Conservation (phyloP, 2,329 filamentous ascomycete species). For the Didymella pomorum region DNA sequence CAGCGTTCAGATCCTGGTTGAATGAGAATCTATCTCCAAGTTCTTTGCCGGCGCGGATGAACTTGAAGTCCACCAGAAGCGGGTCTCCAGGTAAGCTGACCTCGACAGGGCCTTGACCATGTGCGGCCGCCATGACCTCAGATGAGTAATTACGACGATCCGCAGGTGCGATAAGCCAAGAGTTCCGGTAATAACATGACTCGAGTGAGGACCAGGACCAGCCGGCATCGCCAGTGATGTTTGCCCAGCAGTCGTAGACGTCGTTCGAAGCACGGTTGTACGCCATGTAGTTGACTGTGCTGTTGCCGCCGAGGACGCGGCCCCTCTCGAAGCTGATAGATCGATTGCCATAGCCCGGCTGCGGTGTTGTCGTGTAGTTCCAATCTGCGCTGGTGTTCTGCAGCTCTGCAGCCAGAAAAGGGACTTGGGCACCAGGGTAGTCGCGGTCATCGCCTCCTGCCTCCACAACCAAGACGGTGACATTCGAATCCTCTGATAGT, state of each 20-base stretch:
- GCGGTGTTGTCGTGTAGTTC: background rate
- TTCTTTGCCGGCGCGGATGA: background rate
- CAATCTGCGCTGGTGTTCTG: background rate
- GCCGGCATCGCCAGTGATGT: background rate
- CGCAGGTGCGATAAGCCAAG: background rate
- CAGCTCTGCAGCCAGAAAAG: background rate
- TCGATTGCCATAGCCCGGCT: background rate
- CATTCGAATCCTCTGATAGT: background rate
- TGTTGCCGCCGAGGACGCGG: background rate
- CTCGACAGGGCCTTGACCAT: background rate
- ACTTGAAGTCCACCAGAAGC: background rate
- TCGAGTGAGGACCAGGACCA: background rate
- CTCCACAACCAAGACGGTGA: background rate
- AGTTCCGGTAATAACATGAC: background rate
- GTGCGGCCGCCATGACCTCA: background rate
- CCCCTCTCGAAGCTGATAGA: background rate
- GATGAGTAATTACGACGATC: background rate
- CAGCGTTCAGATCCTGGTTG: background rate
- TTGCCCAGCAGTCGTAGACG: background rate
- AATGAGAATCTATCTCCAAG: background rate
- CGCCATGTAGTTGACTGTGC: background rate
- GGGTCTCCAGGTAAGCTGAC: background rate
- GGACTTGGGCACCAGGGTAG: background rate
- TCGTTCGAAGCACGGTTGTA: background rate
- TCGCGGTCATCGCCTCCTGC: background rate